Base-by-base conservation (phyloP, 345 rosid species). In the Salix suchowensis region DNA sequence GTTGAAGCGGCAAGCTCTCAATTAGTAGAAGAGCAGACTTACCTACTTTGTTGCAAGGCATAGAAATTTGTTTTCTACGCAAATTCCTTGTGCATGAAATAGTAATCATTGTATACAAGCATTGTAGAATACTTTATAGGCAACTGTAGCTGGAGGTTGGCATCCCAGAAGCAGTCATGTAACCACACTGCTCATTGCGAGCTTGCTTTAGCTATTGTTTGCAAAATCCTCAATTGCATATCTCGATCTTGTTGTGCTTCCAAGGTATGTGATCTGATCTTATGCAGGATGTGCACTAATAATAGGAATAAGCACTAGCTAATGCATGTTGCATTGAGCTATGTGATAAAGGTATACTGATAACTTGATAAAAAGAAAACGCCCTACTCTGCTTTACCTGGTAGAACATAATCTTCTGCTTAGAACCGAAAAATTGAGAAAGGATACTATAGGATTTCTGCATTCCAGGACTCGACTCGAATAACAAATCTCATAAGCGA, bases 1-100 rank as follows among this genome's bases (percentile, higher is more conserved):
- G 89, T 94, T 64, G 92, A 86, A 82, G 78, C 71, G 78, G 91
- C 91, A 71, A 82, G 74, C 79, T 34, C 76, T 52, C 87, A 88
- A 37, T 68, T 83, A 76, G 34, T 60, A 76, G 85, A 83, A 72
- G 91, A 86, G 79, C 83, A 87, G 83, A 87, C 85, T 74, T 90
- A 87, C 85, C 82, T 94, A 81, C 97, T 94, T 66, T 86, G 85
- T 50, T 76, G 78, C 44, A 88, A 73, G 73, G 64, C 74, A 32
- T 87, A 79, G 70, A 75, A 74, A 13, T 40, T 40, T 76, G 58
- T 42, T 64, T 65, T 76, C 32, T 54, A 34, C 15, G 61, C 32
- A 39, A 66, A 44, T 52, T 65, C 65, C 12, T 34, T 11, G 21
- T 15, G 34, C 46, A 24, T 12, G 24, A 71, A 26, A 40, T 50